phyloP scores from a whole-genome alignment of 106 monocot species.

The Dioscorea dumetorum region DNA sequence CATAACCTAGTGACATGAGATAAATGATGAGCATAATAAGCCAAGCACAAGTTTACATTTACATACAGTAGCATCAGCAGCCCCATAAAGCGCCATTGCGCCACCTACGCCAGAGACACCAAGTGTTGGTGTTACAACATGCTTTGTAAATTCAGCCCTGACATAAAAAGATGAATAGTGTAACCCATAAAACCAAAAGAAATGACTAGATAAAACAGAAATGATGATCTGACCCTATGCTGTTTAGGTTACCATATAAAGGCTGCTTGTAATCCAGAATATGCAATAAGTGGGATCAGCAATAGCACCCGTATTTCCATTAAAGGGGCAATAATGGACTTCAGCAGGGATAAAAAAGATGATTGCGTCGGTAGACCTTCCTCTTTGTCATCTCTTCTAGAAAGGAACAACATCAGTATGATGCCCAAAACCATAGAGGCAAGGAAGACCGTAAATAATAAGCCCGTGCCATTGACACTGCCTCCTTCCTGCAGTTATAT shows the following conservation, averaged over 20 bases:
- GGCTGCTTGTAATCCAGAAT: conserved; percentile 86
- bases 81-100: conserved; percentile 89
- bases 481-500: conserved; percentile 44
- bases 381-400: conserved; percentile 59
- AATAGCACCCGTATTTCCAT: conserved; percentile 55
- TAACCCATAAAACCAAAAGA: not conserved
- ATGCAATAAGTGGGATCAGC: conserved; percentile 71
- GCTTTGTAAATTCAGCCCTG: conserved; percentile 92
- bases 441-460: conserved; percentile 76
- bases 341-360: conserved; percentile 34
- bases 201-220: not conserved
- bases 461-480: conserved; percentile 38
- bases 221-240: no score
- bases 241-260: conserved; percentile 60
- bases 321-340: conserved; percentile 51
- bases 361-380: conserved; percentile 14
- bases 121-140: conserved; percentile 72
- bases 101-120: conserved; percentile 94
- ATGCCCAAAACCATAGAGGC: conserved; percentile 60
- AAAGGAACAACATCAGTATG: conserved; percentile 66
- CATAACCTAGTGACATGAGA: not conserved
- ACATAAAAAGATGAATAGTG: not conserved
- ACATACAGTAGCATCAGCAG: conserved; percentile 80
- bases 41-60: conserved; percentile 3
- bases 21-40: not conserved